Base-by-base conservation (phyloP, 1,284 basidiomycete genomes). In the Ganoderma lucidum region DNA sequence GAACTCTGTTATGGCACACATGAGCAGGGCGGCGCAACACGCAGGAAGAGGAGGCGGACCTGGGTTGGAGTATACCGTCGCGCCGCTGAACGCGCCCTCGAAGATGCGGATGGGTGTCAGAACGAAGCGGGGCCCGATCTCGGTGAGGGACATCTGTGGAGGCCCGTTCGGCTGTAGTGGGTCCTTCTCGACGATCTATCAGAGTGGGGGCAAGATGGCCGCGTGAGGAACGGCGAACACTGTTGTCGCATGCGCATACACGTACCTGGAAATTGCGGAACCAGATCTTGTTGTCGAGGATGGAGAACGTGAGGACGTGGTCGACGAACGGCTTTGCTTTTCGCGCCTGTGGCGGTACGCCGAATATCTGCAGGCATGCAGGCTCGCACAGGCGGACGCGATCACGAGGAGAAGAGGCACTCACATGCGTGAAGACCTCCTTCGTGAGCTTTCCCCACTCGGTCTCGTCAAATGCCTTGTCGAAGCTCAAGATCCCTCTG, bases 91-190 rank as follows among this genome's bases (percentile, higher is more conserved):
- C 8, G 95, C 95, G 39, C 98, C 98, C 81, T 99, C 98, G 78
- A 99, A 99, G 73, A 99, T 97, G 68, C 96, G 92, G 78, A 99
- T 99, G 8, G 98, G 98, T 48, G 96, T 98, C 64, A 99, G 86
- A 44, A 99, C 98, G 80, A 99, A 98, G 61, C 98, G 91, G 30
- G 98, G 98, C 6, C 98, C 98, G 73, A 99, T 99, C 83, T 98
- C 96, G 32, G 96, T 89, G 28, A 98, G 86, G 19, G 91, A 90
- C 64, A 88, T 96, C 71, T 93, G 89, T 2, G 94, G 93, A 6
- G 89, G 88, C 5, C 88, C 90, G 74, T 90, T 93, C 3, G 91
- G 90, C 74, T 92, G 90, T 62, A 90, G 76, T 19, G 93, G 92
- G 76, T 94, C 93, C 76, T 93, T 94, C 80, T 94, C 92, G 51